Percentiles rank a stretch among this genome's conserved stretches.
Conservation (phyloP, 306 rosid species). For the Corylus heterophylla region DNA sequence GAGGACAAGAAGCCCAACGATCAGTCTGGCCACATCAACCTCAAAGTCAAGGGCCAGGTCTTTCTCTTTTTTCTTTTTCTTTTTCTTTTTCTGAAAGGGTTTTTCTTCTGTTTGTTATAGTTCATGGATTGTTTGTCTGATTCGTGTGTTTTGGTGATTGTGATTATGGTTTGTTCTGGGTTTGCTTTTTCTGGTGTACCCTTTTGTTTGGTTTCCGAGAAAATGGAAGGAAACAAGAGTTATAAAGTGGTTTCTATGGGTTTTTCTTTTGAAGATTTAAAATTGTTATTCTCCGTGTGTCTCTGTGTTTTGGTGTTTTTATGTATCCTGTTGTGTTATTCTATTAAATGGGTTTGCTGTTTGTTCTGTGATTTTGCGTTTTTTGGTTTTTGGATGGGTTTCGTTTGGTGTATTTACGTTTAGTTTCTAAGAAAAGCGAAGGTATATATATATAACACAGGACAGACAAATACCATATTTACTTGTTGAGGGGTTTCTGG, state of each 20-base stretch:
- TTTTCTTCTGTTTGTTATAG: neutral
- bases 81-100: neutral
- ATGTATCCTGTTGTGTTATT: neutral
- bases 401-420: neutral
- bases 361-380: neutral
- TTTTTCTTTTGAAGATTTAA: neutral
- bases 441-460: neutral
- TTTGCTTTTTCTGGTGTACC: neutral
- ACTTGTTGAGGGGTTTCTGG: neutral
- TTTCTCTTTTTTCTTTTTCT: neutral
- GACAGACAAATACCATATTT: neutral
- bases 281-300: neutral
- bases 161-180: neutral
- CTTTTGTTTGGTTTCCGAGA: neutral
- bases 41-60: constrained; percentile 89
- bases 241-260: neutral
- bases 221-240: neutral
- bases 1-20: constrained; percentile 76
- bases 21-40: constrained; percentile 61
- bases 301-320: neutral
- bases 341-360: neutral
- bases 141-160: neutral
- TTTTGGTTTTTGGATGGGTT: too few relatives aligned
- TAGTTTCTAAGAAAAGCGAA: neutral
- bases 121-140: neutral